Conservation (phyloP, 805 yeast genomes). For the Hanseniaspora lachancei region DNA sequence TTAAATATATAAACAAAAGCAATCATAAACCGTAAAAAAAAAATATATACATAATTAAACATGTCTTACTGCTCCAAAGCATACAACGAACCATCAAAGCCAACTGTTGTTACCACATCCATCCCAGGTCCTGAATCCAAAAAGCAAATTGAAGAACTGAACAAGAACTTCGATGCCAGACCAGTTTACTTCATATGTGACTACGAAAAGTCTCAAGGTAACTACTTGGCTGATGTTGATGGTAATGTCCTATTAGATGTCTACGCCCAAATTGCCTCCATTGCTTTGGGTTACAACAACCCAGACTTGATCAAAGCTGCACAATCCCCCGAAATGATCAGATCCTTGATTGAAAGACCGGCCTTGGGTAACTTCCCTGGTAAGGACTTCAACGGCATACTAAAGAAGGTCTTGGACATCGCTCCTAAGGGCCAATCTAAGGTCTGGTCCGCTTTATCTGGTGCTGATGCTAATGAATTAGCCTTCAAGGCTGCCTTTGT, state of each 20-base stretch:
- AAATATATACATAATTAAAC: conserved; percentile 14
- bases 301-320: conserved; percentile 49
- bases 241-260: conserved; percentile 50
- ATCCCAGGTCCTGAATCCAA: conserved; percentile 70
- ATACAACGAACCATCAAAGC: conserved; percentile 66
- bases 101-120: conserved; percentile 42
- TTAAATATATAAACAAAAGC: no score
- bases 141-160: conserved; percentile 40
- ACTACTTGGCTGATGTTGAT: conserved; percentile 54
- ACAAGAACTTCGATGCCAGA: conserved; percentile 45
- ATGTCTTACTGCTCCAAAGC: conserved; percentile 39
- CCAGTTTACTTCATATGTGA: conserved; percentile 53
- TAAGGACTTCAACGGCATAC: conserved; percentile 37
- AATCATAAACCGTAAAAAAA: not conserved
- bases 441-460: conserved; percentile 55
- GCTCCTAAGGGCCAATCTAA: conserved; percentile 51
- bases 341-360: conserved; percentile 55
- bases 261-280: conserved; percentile 61
- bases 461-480: conserved; percentile 58
- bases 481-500: conserved; percentile 62
- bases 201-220: conserved; percentile 49
- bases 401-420: conserved; percentile 38
- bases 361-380: conserved; percentile 56
- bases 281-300: conserved; percentile 59
- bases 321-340: conserved; percentile 47